Conservation (phyloP, 1,139 yeast species). For the Sporopachydermia cereana region DNA sequence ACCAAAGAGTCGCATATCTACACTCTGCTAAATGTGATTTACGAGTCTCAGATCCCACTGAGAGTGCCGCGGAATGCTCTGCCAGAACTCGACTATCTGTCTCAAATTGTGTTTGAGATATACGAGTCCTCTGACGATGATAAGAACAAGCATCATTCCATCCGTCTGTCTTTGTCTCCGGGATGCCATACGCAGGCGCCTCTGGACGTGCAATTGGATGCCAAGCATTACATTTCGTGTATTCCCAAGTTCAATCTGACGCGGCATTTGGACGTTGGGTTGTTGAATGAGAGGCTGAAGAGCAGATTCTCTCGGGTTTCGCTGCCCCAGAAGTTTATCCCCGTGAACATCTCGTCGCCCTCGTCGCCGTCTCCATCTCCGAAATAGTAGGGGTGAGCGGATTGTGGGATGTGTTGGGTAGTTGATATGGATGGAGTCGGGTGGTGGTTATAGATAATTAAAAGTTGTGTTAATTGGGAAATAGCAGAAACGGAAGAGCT, state of each 20-base stretch:
- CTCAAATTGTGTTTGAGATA: conserved; percentile 88
- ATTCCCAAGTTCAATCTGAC: conserved; percentile 86
- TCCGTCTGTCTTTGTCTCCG: conserved; percentile 82
- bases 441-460: too few relatives aligned
- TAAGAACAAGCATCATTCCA: conserved; percentile 70
- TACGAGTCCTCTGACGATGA: conserved; percentile 62
- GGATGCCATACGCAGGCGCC: conserved; percentile 99
- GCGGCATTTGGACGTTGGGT: conserved; percentile 85
- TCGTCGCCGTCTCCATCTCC: conserved; percentile 13
- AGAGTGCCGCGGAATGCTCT: conserved; percentile 88
- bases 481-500: too few relatives aligned
- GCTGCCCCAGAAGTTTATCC: conserved; percentile 83
- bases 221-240: conserved; percentile 92
- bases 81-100: conserved; percentile 91
- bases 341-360: conserved; percentile 77
- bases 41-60: conserved; percentile 92
- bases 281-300: conserved; percentile 72
- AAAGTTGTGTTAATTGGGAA: too few relatives aligned
- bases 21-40: conserved; percentile 79
- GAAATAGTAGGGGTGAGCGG: conserved; percentile 12
- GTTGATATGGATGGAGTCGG: too few relatives aligned
- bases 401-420: too few relatives aligned
- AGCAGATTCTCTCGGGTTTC: conserved; percentile 79
- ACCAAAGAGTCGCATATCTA: conserved; percentile 97
- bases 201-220: conserved; percentile 89